Conservation (phyloP, 202 grass and related monocot genomes). For the Thinopyrum obtusiflorum region DNA sequence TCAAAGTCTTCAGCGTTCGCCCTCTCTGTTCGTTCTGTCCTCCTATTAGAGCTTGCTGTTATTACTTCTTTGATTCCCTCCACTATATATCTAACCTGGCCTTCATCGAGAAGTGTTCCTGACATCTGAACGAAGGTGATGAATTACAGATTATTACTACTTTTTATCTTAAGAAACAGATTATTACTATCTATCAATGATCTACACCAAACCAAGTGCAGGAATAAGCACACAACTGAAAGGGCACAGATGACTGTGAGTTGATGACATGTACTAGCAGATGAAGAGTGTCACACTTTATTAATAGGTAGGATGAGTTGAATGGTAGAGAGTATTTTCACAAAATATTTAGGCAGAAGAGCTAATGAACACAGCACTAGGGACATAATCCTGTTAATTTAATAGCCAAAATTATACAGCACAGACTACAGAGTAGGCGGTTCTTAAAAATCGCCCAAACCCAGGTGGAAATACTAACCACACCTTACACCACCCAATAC, state of each 20-base stretch:
- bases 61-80: constrained; percentile 92
- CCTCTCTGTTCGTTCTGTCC: constrained; percentile 73
- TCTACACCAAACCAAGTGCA: not conserved
- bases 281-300: constrained; percentile 19
- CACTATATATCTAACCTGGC: constrained; percentile 74
- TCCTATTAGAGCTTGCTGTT: constrained; percentile 70
- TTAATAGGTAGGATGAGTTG: not conserved
- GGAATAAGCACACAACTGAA: constrained; percentile 23
- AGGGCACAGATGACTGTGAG: not conserved
- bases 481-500: not conserved
- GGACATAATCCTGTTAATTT: not conserved
- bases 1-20: constrained; percentile 88
- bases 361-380: not conserved
- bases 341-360: constrained; percentile 12
- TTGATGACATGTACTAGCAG: constrained; percentile 21
- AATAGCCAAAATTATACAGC: not conserved
- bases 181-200: constrained; percentile 10
- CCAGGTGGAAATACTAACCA: not conserved
- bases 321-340: not conserved
- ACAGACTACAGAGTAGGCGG: not conserved
- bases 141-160: constrained; percentile 15
- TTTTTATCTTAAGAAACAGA: constrained; percentile 1
- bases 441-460: not conserved
- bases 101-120: constrained; percentile 65
- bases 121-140: constrained; percentile 48